phyloP scores from a whole-genome alignment of 2,329 filamentous ascomycete species.

The Talaromyces sp. region DNA sequence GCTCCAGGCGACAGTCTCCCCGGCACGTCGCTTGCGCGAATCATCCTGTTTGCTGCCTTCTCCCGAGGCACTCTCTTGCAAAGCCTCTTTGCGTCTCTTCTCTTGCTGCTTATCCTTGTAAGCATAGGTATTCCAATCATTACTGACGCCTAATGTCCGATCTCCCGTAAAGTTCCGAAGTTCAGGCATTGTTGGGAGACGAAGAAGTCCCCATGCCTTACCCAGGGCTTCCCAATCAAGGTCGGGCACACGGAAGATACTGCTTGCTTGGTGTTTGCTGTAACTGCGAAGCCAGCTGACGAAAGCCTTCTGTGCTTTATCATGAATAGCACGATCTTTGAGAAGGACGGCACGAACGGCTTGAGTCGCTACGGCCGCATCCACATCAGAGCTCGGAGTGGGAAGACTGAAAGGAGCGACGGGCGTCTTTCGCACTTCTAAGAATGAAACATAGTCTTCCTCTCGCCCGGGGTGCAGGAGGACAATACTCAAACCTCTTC shows the following conservation, averaged over 20 bases:
- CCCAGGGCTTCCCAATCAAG: slow-evolving; percentile 84
- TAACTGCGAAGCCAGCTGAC: slow-evolving; percentile 93
- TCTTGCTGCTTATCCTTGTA: slow-evolving; percentile 76
- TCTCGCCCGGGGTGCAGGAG: slow-evolving; percentile 84
- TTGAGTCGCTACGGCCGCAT: slow-evolving; percentile 61
- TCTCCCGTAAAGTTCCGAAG: slow-evolving; percentile 73
- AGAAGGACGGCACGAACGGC: slow-evolving; percentile 62
- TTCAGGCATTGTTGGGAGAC: slow-evolving; percentile 93
- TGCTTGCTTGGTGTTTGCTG: slow-evolving; percentile 41
- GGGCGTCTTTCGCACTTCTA: slow-evolving; percentile 85
- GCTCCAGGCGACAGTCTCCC: slow-evolving; percentile 71
- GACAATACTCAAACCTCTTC: slow-evolving; percentile 79
- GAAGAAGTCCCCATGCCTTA: slow-evolving; percentile 80
- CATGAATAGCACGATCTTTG: slow-evolving; percentile 70
- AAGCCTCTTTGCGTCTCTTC: slow-evolving; percentile 61
- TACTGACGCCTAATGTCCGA: slow-evolving; percentile 57
- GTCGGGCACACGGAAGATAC: slow-evolving; percentile 49
- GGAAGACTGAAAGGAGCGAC: slow-evolving; percentile 66
- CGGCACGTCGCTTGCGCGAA: slow-evolving; percentile 58
- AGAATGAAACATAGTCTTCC: slow-evolving; percentile 85
- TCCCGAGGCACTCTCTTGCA: slow-evolving; percentile 52
- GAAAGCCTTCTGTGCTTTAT: slow-evolving; percentile 88
- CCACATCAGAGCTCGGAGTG: slow-evolving; percentile 60
- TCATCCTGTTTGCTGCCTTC: slow-evolving; percentile 37
- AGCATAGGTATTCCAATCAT: slow-evolving; percentile 67